phyloP scores from a whole-genome alignment of 257 asterid genomes.

The Solanum dulcamara region DNA sequence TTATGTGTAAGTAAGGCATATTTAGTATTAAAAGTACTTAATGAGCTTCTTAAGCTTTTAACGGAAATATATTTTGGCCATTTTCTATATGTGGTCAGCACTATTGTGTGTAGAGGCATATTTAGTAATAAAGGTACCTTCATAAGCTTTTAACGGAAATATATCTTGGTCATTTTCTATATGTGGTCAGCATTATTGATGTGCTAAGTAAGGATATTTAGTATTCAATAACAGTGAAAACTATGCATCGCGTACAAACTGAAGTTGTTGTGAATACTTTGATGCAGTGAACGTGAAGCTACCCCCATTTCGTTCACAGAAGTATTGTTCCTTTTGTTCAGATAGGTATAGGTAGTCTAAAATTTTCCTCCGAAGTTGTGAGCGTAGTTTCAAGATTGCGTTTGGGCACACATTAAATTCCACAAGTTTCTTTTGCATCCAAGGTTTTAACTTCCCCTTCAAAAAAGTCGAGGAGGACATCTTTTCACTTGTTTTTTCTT shows the following conservation, averaged over 20 bases:
- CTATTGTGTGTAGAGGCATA: background rate
- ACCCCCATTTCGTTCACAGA: background rate
- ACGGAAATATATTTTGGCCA: background rate
- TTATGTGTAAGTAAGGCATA: background rate
- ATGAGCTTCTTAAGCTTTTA: background rate
- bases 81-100: background rate
- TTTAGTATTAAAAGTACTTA: background rate
- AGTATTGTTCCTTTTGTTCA: background rate
- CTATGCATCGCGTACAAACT: background rate
- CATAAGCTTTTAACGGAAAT: background rate
- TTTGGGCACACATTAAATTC: background rate
- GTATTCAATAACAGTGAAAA: background rate
- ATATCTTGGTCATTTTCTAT: background rate
- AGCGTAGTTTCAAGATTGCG: background rate
- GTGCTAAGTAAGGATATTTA: background rate
- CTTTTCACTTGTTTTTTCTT: background rate
- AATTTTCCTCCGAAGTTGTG: background rate
- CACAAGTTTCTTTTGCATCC: background rate
- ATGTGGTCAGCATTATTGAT: background rate
- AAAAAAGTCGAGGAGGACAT: background rate
- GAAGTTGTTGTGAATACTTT: background rate
- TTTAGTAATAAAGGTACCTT: background rate
- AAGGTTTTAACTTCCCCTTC: background rate
- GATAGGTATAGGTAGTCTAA: background rate
- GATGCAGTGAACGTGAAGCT: background rate